Evolutionary conservation across 345 rosid genomes (phyloP), one percentile per base, ranked within the genome.

Genomic region (Euphorbia tirucalli): DNA sequence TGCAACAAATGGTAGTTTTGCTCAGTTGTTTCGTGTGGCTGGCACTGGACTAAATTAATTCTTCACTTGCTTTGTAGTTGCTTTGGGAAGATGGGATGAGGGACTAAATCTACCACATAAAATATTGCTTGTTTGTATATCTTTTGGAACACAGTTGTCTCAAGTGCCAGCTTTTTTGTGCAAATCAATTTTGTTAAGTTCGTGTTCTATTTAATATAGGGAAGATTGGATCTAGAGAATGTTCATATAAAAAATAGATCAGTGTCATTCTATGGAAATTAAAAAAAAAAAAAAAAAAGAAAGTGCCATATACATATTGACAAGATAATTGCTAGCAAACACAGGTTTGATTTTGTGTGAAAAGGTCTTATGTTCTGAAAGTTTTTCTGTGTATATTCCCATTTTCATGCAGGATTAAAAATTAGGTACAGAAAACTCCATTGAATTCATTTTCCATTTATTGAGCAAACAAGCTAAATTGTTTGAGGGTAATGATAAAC

Each of bases 201-300:
- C 14, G n/a, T 35, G 21, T 61, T 61, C 11, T 24, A 71, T 32
- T 48, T 71, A 46, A 18, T 48, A 37, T 61, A 49, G 15, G 46
- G 61, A 46, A 71, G 35, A 61, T 52, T 62, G 10, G 61, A 62
- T 70, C 57, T 70, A 41, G 46, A 60, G 41, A 58, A 30, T 11
- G 15, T 18, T 44, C 27, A 0, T 46, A 18, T 11, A 46, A n/a
- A 68, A 37, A 11, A 6, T 41, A 16, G 60, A 46, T 19, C n/a
- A 19, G 16, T 46, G 7, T 46, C n/a, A n/a, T n/a, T n/a, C n/a
- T n/a, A n/a, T n/a, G n/a, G n/a, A n/a, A n/a, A n/a, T n/a, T n/a
- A n/a, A n/a, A n/a, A n/a, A n/a, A n/a, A n/a, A n/a, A n/a, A 28
- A 18, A 7, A 22, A 31, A 11, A 35, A 0, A 13, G 24, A 44